Evolutionary conservation across 2,329 filamentous ascomycete species (phyloP).

Genomic region (Phaeosphaeriaceae sp.): DNA sequence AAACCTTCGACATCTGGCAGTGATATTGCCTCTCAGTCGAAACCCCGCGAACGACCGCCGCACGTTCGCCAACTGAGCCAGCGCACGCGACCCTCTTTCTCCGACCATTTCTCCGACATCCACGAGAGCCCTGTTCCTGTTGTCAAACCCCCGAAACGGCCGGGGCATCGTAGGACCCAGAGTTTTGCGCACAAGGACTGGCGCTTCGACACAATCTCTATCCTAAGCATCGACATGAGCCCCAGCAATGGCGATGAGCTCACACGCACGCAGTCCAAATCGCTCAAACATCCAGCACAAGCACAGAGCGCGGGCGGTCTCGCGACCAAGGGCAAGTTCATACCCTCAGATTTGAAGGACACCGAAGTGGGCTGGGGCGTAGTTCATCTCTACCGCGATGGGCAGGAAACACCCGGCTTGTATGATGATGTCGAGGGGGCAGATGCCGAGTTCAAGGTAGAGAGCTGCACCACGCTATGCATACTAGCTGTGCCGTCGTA

Average conservation of each 20-base stretch:
- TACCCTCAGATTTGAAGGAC: slow-evolving; percentile 72
- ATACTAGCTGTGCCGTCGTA: slow-evolving; percentile 95
- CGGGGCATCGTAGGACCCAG: slow-evolving; percentile 28
- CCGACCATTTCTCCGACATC: slow-evolving; percentile 37
- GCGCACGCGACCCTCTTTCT: slow-evolving; percentile 36
- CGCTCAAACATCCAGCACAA: slow-evolving; percentile 55
- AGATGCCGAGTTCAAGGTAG: slow-evolving; percentile 51
- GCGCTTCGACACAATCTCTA: slow-evolving; percentile 78
- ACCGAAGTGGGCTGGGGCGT: slow-evolving; percentile 90
- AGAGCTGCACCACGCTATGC: slow-evolving; percentile 85
- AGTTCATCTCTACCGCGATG: slow-evolving; percentile 91
- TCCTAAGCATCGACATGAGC: slow-evolving; percentile 82
- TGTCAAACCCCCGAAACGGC: slow-evolving; percentile 46
- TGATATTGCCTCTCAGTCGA: slow-evolving; percentile 21
- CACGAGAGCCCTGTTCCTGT: slow-evolving; percentile 44
- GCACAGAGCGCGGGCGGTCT: slow-evolving; percentile 58
- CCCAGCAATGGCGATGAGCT: slow-evolving; percentile 40
- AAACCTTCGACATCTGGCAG: slow-evolving; percentile 35
- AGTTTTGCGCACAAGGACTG: slow-evolving; percentile 66
- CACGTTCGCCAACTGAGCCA: slow-evolving; percentile 38
- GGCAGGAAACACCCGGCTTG: slow-evolving; percentile 72
- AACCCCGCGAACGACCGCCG: slow-evolving; percentile 25
- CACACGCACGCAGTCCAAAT: slow-evolving; percentile 40
- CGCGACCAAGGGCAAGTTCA: slow-evolving; percentile 82
- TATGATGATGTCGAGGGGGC: slow-evolving; percentile 55